These are phyloP conservation scores for Daedaleopsis nitida DNA, from an alignment of 768 basidiomycete genomes.

Conservation along the genomic window DNA sequence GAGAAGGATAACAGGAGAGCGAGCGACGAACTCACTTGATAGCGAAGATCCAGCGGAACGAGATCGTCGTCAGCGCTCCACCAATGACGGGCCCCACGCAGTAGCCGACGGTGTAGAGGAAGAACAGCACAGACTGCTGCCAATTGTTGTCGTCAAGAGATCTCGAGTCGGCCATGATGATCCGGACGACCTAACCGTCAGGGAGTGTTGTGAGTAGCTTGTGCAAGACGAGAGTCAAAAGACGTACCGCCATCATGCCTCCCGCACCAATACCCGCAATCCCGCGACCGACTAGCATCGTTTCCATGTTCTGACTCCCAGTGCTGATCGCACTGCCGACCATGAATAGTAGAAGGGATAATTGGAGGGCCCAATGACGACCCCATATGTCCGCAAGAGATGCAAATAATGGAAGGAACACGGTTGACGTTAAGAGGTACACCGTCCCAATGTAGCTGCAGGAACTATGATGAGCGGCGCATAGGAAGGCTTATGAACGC, in stretches of 20 bases:
- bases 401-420: constrained; percentile 54
- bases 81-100: constrained; percentile 47
- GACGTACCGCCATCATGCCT: constrained; percentile 39
- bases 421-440: constrained; percentile 52
- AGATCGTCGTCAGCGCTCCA: constrained; percentile 40
- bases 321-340: constrained; percentile 50
- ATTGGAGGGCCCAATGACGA: constrained; percentile 48
- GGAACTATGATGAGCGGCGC: constrained; percentile 7
- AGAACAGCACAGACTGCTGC: constrained; percentile 43
- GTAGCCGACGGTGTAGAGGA: constrained; percentile 47
- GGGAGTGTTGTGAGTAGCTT: constrained; percentile 10
- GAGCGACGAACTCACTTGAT: constrained; percentile 44
- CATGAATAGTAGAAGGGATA: constrained; percentile 46
- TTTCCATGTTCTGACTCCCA: constrained; percentile 46
- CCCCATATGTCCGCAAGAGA: constrained; percentile 53
- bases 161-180: constrained; percentile 45
- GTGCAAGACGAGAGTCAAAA: constrained; percentile 2
- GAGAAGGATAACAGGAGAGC: neutral
- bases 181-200: constrained; percentile 40
- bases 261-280: constrained; percentile 53
- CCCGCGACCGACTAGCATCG: constrained; percentile 48
- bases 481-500: neutral
- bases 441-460: constrained; percentile 49
- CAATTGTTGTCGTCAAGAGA: constrained; percentile 46
- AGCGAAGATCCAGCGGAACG: constrained; percentile 56